Evolutionary conservation across 768 basidiomycete species (phyloP).

Genomic region (Mycena maculata): DNA sequence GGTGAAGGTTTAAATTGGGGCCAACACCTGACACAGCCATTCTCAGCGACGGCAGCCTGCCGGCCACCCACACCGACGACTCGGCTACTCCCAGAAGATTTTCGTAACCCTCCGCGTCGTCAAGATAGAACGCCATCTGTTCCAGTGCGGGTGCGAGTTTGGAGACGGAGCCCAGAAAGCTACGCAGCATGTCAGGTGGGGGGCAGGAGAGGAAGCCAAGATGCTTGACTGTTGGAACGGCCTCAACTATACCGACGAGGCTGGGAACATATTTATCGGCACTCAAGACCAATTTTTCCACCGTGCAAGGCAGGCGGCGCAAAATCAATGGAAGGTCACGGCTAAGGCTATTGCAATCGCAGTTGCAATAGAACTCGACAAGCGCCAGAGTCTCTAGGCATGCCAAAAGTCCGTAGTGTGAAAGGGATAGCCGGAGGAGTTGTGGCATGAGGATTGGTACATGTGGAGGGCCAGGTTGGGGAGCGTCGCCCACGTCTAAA

Average conservation of each 20-base stretch:
- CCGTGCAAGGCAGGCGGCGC: not conserved
- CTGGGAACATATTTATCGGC: not conserved
- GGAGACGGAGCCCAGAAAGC: not conserved
- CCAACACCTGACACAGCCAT: too few relatives aligned
- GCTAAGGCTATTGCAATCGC: too few relatives aligned
- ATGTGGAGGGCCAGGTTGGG: not conserved
- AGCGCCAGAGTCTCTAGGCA: constrained; percentile 16
- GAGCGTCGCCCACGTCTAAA: not conserved
- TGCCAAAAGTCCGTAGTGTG: not conserved
- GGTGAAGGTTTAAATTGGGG: not conserved
- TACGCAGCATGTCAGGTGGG: not conserved
- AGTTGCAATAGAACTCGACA: constrained; percentile 1
- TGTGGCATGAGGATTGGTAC: not conserved
- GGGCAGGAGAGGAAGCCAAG: not conserved
- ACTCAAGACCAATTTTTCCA: not conserved
- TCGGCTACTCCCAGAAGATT: not conserved
- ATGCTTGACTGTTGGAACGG: not conserved
- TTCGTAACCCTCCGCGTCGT: too few relatives aligned
- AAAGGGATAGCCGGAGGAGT: constrained; percentile 13
- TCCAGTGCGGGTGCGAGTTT: not conserved
- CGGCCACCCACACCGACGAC: not conserved
- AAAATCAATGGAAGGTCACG: not conserved
- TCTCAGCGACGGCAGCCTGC: not conserved
- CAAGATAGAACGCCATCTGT: not conserved
- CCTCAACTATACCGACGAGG: not conserved